phyloP scores from a whole-genome alignment of 83 land plant species.

The Thuja plicata region DNA sequence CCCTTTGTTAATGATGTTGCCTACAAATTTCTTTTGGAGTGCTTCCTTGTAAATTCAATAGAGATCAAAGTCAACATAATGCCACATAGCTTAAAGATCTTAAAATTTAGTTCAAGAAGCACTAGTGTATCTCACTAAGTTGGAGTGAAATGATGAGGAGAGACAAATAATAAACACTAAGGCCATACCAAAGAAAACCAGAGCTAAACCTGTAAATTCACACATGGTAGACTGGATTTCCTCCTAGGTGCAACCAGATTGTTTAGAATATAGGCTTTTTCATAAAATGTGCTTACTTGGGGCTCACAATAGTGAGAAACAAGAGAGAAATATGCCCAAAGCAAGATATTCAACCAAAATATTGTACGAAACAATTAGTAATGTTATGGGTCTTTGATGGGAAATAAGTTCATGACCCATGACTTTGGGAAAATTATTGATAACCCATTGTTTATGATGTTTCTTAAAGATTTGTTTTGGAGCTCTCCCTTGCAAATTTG shows the following conservation, averaged over 20 bases:
- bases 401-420: not conserved
- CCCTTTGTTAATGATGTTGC: not conserved
- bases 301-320: no score
- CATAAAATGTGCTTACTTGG: no score
- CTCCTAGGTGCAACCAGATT: no score
- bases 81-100: not conserved
- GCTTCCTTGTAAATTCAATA: not conserved
- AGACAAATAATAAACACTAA: no score
- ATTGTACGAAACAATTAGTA: not conserved
- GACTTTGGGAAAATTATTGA: not conserved
- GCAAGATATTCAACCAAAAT: not conserved
- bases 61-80: not conserved
- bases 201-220: no score
- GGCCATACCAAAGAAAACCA: no score
- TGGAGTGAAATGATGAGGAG: no score
- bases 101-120: no score
- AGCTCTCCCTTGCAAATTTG: not conserved
- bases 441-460: not conserved
- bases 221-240: no score
- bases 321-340: no score
- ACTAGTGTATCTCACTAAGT: no score
- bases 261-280: no score
- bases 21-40: not conserved
- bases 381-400: not conserved
- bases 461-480: not conserved